Conservation (phyloP, 129 eudicot species). For the Artemisia argyi region DNA sequence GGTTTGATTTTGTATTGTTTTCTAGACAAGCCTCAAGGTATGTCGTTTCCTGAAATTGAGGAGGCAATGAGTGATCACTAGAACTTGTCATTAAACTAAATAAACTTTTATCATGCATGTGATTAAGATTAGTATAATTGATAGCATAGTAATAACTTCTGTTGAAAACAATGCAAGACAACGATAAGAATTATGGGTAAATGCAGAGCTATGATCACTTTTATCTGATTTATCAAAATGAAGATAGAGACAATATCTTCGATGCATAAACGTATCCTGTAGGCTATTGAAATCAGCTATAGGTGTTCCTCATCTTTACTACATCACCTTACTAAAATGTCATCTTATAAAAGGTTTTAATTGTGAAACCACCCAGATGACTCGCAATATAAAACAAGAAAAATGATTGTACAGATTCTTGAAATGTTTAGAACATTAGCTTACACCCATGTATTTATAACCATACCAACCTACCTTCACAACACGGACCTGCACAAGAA, state of each 20-base stretch:
- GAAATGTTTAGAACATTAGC: conserved; percentile 18
- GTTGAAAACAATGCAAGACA: background rate
- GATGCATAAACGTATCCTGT: conserved; percentile 1
- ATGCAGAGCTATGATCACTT: background rate
- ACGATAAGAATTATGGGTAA: background rate
- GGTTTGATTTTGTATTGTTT: conserved; percentile 90
- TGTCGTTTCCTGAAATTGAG: conserved; percentile 71
- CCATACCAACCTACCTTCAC: conserved; percentile 78
- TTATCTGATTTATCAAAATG: background rate
- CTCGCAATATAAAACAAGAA: background rate
- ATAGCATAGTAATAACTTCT: conserved; percentile 3
- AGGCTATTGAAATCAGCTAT: conserved; percentile 1
- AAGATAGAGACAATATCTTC: background rate
- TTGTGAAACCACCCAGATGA: conserved; percentile 1
- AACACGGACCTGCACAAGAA: conserved; percentile 82
- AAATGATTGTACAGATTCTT: background rate
- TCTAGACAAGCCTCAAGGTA: conserved; percentile 96
- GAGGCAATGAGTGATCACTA: conserved; percentile 15
- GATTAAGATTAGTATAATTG: background rate
- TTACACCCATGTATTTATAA: conserved; percentile 42
- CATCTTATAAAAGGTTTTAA: conserved; percentile 3
- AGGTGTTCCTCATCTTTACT: conserved; percentile 11
- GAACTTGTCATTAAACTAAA: conserved; percentile 1
- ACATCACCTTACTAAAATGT: background rate
- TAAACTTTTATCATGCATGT: background rate